Percentiles rank a stretch among this genome's conserved stretches.
Conservation (phyloP, 805 yeast genomes). For the Kazachstania psychrophila region DNA sequence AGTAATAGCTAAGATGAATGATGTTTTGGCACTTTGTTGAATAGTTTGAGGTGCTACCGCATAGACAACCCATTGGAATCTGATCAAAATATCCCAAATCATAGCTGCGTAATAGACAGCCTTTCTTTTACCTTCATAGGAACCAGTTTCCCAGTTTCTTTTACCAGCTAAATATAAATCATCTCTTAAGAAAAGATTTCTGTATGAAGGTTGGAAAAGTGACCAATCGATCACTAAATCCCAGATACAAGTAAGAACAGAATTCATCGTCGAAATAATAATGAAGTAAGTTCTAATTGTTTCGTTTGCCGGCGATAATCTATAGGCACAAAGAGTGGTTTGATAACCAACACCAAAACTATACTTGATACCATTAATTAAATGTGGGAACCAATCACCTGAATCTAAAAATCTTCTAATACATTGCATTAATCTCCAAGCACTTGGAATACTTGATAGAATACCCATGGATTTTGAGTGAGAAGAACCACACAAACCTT, state of each 20-base stretch:
- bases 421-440: slow-evolving; percentile 89
- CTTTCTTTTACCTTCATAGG: slow-evolving; percentile 20
- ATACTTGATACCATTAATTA: slow-evolving; percentile 81
- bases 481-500: slow-evolving; percentile 60
- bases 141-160: slow-evolving; percentile 29
- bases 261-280: slow-evolving; percentile 62
- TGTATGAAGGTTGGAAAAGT: slow-evolving; percentile 50
- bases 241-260: slow-evolving; percentile 67
- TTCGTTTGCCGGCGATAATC: slow-evolving; percentile 33
- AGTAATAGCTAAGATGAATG: slow-evolving; percentile 74
- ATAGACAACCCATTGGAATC: slow-evolving; percentile 91
- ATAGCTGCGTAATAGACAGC: slow-evolving; percentile 67
- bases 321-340: slow-evolving; percentile 64
- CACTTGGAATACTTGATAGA: slow-evolving; percentile 71
- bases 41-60: slow-evolving; percentile 66
- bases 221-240: slow-evolving; percentile 97
- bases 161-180: slow-evolving; percentile 53
- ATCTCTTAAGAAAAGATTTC: slow-evolving; percentile 56
- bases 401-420: slow-evolving; percentile 85
- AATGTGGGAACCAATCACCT: slow-evolving; percentile 93
- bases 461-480: slow-evolving; percentile 75
- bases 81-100: slow-evolving; percentile 56
- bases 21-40: slow-evolving; percentile 80
- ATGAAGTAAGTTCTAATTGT: slow-evolving; percentile 52
- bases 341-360: slow-evolving; percentile 56